A percentile compares a stretch with the other conserved stretches of the same genome.
Conservation (phyloP, 2,329 filamentous ascomycete species). For the Bipolaris bicolor region DNA sequence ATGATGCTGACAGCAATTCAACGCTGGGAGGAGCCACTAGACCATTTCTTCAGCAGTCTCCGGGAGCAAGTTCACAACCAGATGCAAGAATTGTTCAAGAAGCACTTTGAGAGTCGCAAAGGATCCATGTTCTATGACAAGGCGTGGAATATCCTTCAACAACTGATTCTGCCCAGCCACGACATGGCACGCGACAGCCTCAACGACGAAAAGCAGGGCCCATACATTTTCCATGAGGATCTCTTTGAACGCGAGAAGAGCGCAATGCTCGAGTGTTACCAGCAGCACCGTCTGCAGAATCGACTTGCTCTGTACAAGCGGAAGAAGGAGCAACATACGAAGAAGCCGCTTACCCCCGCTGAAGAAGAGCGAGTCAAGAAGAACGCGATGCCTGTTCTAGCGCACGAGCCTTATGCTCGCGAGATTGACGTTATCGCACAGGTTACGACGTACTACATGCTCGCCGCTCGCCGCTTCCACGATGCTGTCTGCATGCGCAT, state of each 20-base stretch:
- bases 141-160: conserved; percentile 30
- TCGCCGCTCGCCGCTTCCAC: conserved; percentile 68
- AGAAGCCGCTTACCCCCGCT: conserved; percentile 14
- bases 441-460: conserved; percentile 71
- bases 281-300: conserved; percentile 26
- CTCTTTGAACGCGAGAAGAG: conserved; percentile 27
- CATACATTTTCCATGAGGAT: conserved; percentile 43
- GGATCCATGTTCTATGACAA: conserved; percentile 39
- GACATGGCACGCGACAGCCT: conserved; percentile 36
- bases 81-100: conserved; percentile 34
- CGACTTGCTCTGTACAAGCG: conserved; percentile 41
- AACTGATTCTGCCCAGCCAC: conserved; percentile 36
- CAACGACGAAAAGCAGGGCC: conserved; percentile 42
- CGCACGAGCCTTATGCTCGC: conserved; percentile 62
- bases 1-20: conserved; percentile 27
- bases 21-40: conserved; percentile 39
- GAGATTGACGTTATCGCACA: conserved; percentile 69
- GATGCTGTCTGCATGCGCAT: conserved; percentile 57
- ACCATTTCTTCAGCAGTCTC: conserved; percentile 35
- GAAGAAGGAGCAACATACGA: conserved; percentile 17
- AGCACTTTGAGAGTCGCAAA: conserved; percentile 37
- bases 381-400: conserved; percentile 48
- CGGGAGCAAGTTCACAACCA: conserved; percentile 14
- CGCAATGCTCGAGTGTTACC: conserved; percentile 27
- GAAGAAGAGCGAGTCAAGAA: conserved; percentile 40